These are phyloP conservation scores for Crithidia brevicula DNA, from an alignment of 208 protist species.

Conservation along the genomic window DNA sequence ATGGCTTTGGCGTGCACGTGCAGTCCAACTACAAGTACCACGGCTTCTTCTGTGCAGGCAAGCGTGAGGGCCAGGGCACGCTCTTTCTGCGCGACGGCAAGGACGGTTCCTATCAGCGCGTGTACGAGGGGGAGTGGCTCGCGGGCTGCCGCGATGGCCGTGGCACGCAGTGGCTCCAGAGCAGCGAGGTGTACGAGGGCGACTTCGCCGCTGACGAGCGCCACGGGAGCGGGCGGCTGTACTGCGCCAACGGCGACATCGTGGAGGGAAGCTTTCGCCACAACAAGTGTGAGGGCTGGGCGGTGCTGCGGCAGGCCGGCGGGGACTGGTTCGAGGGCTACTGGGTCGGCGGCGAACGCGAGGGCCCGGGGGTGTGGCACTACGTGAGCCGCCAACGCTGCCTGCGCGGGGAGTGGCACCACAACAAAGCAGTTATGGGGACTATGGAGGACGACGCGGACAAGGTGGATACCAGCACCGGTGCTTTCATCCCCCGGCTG, in stretches of 20 bases:
- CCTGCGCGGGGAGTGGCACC: constrained; percentile 86
- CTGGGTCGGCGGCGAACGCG: constrained; percentile 78
- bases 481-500: constrained; percentile 82
- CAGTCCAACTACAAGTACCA: constrained; percentile 77
- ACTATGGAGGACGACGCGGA: constrained; percentile 77
- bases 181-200: constrained; percentile 91
- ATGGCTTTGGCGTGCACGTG: constrained; percentile 87
- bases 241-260: constrained; percentile 80
- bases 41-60: constrained; percentile 80
- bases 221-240: constrained; percentile 78
- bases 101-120: constrained; percentile 62
- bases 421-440: constrained; percentile 77
- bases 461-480: constrained; percentile 56
- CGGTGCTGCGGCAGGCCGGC: constrained; percentile 57
- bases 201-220: constrained; percentile 72
- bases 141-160: constrained; percentile 79
- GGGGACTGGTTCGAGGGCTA: constrained; percentile 92
- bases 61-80: constrained; percentile 83
- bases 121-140: constrained; percentile 91
- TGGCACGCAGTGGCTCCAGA: constrained; percentile 80
- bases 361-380: constrained; percentile 89
- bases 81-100: constrained; percentile 73
- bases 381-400: constrained; percentile 74
- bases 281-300: constrained; percentile 74
- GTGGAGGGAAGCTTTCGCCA: constrained; percentile 82